Conservation (phyloP, 2,329 filamentous ascomycete species). For the Xylaria sp. region DNA sequence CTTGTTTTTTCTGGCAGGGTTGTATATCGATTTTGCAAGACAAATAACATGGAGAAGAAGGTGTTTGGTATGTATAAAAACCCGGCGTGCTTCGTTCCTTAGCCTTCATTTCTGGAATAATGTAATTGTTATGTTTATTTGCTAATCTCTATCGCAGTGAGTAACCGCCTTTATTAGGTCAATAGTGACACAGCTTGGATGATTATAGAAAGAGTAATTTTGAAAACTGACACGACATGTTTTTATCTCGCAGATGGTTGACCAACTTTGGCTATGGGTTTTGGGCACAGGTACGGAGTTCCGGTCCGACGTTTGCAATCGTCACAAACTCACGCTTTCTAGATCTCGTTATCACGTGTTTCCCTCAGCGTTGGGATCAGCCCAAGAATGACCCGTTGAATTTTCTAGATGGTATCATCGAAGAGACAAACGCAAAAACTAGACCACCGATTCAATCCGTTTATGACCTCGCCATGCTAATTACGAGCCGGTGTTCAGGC, state of each 20-base stretch:
- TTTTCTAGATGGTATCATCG: conserved; percentile 66
- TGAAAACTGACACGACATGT: too few species aligned
- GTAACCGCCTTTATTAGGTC: too few species aligned
- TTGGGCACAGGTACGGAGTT: conserved; percentile 48
- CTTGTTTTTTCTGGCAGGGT: conserved; percentile 43
- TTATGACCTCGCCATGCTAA: conserved; percentile 66
- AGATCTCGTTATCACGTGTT: conserved; percentile 65
- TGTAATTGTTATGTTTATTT: too few species aligned
- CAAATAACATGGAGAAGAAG: conserved; percentile 53
- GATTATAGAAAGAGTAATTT: too few species aligned
- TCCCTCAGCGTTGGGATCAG: conserved; percentile 64
- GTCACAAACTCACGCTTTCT: conserved; percentile 24
- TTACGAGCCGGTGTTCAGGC: conserved; percentile 64
- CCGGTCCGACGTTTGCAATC: neutral
- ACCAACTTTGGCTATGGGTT: conserved; percentile 72
- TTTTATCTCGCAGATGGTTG: too few species aligned
- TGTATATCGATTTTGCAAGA: conserved; percentile 61
- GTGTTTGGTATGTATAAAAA: too few species aligned
- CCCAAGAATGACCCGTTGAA: conserved; percentile 67
- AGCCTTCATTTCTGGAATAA: too few species aligned
- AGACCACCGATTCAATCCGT: conserved; percentile 63
- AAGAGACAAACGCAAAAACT: conserved; percentile 69
- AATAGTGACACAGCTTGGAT: too few species aligned
- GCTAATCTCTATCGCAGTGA: too few species aligned
- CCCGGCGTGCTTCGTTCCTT: too few species aligned